Percentiles rank a stretch among this genome's conserved stretches.
Conservation (phyloP, 2,329 filamentous ascomycete species). For the Onygenales sp. region DNA sequence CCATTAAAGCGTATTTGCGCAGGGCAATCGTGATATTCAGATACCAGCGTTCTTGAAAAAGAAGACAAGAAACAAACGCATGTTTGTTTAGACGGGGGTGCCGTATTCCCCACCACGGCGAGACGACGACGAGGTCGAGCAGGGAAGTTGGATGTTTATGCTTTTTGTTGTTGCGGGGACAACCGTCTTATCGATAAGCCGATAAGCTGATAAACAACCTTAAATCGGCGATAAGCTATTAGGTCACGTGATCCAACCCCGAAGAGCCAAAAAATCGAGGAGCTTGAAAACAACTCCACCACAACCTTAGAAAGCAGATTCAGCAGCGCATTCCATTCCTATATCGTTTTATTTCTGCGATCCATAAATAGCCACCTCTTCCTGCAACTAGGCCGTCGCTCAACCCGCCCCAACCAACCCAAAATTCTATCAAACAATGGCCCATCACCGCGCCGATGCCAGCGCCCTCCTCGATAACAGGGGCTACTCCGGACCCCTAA, state of each 20-base stretch:
- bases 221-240: not conserved
- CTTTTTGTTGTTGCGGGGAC: not conserved
- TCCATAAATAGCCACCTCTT: too few species aligned
- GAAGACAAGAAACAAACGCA: not conserved
- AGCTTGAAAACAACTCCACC: not conserved
- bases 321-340: too few species aligned
- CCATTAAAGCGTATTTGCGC: not conserved
- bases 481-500: conserved; percentile 64
- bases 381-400: not conserved
- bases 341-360: too few species aligned
- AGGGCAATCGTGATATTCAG: too few species aligned
- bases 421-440: conserved; percentile 22
- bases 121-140: not conserved
- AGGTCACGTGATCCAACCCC: not conserved
- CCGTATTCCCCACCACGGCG: not conserved
- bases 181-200: conserved; percentile 2
- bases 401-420: not conserved
- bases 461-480: conserved; percentile 75
- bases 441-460: conserved; percentile 66
- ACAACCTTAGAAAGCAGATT: too few species aligned
- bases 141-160: not conserved
- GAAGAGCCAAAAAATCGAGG: not conserved
- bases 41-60: too few species aligned
- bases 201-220: not conserved
- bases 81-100: not conserved